phyloP scores from a whole-genome alignment of 2,329 filamentous ascomycete genomes.

The Phaeosphaeria sp. region DNA sequence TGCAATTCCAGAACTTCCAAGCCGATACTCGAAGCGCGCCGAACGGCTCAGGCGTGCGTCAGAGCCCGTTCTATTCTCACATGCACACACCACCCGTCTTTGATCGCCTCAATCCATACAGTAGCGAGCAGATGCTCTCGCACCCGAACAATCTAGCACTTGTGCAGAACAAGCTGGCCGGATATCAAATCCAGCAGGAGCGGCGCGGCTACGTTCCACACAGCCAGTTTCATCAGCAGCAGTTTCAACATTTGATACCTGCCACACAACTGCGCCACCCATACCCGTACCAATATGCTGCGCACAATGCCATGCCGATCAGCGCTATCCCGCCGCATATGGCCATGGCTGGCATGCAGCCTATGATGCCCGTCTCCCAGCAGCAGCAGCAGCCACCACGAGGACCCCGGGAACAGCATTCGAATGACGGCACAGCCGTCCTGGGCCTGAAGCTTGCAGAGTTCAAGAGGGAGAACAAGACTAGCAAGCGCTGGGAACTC shows the following conservation, averaged over 20 bases:
- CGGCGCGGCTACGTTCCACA: constrained; percentile 44
- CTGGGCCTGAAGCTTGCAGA: constrained; percentile 80
- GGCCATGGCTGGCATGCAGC: constrained; percentile 42
- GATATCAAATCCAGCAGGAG: constrained; percentile 53
- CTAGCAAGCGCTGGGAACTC: constrained; percentile 78
- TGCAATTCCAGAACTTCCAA: constrained; percentile 49
- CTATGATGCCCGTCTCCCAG: constrained; percentile 46
- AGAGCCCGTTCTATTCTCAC: constrained; percentile 57
- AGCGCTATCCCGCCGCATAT: constrained; percentile 44
- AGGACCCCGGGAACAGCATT: constrained; percentile 61
- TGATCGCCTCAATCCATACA: constrained; percentile 53
- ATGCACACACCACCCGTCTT: constrained; percentile 53
- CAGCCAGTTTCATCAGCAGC: constrained; percentile 40
- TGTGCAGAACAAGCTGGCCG: constrained; percentile 58
- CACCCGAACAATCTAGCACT: constrained; percentile 53
- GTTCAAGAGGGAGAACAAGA: constrained; percentile 77
- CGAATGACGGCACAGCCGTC: constrained; percentile 59
- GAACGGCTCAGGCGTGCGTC: constrained; percentile 50
- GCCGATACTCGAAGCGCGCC: constrained; percentile 54
- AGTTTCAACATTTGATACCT: constrained; percentile 45
- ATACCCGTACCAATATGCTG: constrained; percentile 45
- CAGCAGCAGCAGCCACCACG: constrained; percentile 50
- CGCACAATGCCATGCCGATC: constrained; percentile 46
- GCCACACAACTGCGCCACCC: constrained; percentile 44
- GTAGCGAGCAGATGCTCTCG: constrained; percentile 50